Conservation (phyloP, 176 grass and related monocot genomes). For the Phoenix roebelenii region DNA sequence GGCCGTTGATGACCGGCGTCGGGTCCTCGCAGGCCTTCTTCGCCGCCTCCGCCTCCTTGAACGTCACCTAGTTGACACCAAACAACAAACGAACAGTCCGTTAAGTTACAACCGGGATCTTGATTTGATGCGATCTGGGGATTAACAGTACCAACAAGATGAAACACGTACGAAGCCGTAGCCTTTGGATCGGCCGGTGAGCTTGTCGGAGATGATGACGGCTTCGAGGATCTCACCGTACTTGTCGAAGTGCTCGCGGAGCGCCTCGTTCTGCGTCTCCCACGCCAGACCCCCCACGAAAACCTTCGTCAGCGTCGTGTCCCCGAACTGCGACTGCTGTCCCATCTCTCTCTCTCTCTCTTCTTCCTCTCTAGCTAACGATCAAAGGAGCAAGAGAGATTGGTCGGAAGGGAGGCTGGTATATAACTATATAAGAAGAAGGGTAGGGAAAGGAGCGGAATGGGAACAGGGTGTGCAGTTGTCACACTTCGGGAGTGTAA, state of each 20-base stretch:
- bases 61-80: constrained; percentile 58
- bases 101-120: no score
- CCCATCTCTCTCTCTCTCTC: background rate
- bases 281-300: constrained; percentile 96
- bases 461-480: no score
- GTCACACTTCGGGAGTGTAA: no score
- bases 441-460: no score
- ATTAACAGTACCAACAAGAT: no score
- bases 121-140: no score
- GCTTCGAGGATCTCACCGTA: constrained; percentile 95
- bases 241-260: constrained; percentile 84
- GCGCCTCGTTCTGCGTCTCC: constrained; percentile 95
- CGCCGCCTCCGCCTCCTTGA: constrained; percentile 86
- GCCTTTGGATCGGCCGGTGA: constrained; percentile 97
- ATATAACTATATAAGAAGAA: no score
- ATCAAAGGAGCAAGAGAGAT: background rate
- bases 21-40: constrained; percentile 95
- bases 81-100: no score
- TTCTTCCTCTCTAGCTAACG: constrained; percentile 8
- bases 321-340: constrained; percentile 61
- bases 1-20: constrained; percentile 78
- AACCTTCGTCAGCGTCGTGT: constrained; percentile 93
- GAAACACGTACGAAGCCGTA: constrained; percentile 65
- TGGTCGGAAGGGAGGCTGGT: no score
- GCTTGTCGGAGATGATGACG: constrained; percentile 98